Base-by-base conservation (phyloP, 1,284 basidiomycete genomes). In the Microbotryum intermedium region DNA sequence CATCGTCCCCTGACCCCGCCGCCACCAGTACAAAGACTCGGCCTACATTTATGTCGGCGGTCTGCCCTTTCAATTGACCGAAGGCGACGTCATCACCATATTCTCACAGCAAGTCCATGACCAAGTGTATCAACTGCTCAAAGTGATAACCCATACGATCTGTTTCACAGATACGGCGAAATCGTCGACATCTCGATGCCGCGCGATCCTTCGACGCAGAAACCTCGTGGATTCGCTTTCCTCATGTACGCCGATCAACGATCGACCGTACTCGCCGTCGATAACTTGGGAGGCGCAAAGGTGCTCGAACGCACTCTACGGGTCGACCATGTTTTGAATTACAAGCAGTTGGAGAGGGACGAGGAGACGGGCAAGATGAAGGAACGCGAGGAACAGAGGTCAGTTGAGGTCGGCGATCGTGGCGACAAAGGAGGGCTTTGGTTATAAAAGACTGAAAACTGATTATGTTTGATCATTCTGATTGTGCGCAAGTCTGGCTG, bases 161-260 rank as follows among this genome's bases (percentile, higher is more conserved):
- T n/a, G n/a, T n/a, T n/a, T n/a, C 10, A 11, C 55, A 93, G 90
- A 75, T 97, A 88, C 76, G 94, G 94, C 26, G 94, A 98, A 74
- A 82, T 97, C 28, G 86, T 92, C 77, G 91, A 99, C 72, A 80
- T 97, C 61, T 91, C 97, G 74, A 80, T 99, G 73, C 94, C 95
- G 23, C 83, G 91, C 51, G 89, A 94, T 76, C 90, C 91, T 23
- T 80, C 86, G 64, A 92, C 91, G 0, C 88, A 90, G 34, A 92
- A 92, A 73, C 80, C 85, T 4, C 84, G 81, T 69, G 95, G 95
- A 0, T 99, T 98, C 73, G 93, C 84, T 4, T 99, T 97, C 77
- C 78, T 98, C 64, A 97, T 98, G 93, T 99, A 97, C 75, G 90
- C 95, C 76, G 92, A 99, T 77, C 95, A 99, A 76, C 83, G 90